These are phyloP conservation scores for Cicer pinnatifidum DNA, from an alignment of 306 rosid genomes.

Conservation along the genomic window DNA sequence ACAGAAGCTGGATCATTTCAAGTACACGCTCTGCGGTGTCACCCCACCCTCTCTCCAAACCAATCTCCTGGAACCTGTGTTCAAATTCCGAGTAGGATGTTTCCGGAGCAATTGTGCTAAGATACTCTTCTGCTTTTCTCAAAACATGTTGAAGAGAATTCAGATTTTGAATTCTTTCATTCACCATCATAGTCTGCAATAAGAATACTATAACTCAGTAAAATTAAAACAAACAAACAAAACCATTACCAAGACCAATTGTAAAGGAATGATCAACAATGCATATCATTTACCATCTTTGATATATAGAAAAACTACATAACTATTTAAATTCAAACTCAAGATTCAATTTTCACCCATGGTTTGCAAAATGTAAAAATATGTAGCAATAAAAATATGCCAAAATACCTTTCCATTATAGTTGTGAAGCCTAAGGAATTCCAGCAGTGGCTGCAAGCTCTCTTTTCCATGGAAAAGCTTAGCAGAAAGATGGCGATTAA, in stretches of 20 bases:
- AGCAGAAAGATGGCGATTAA: conserved; percentile 97
- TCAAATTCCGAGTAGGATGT: conserved; percentile 73
- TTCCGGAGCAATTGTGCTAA: conserved; percentile 54
- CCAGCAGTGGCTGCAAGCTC: conserved; percentile 89
- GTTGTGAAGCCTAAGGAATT: conserved; percentile 87
- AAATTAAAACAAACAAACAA: conserved; percentile 3
- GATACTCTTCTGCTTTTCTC: conserved; percentile 82
- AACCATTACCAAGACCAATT: not conserved
- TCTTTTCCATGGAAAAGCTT: conserved; percentile 97
- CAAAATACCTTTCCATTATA: conserved; percentile 77
- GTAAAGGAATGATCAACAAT: not conserved
- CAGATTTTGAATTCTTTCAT: conserved; percentile 75
- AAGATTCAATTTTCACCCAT: not conserved
- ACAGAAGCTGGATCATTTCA: conserved; percentile 83
- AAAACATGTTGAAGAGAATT: conserved; percentile 76
- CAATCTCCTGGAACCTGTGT: conserved; percentile 70
- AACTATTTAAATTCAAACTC: not conserved
- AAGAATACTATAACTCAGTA: conserved; percentile 33
- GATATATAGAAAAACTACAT: not conserved
- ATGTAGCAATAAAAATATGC: not conserved
- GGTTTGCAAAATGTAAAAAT: not conserved
- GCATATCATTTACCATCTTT: conserved; percentile 2
- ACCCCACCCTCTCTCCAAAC: conserved; percentile 99
- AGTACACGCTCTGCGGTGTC: conserved; percentile 76
- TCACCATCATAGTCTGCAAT: conserved; percentile 85